These are phyloP conservation scores for Eleusine indica DNA, from an alignment of 176 grass and related monocot genomes.

Conservation along the genomic window DNA sequence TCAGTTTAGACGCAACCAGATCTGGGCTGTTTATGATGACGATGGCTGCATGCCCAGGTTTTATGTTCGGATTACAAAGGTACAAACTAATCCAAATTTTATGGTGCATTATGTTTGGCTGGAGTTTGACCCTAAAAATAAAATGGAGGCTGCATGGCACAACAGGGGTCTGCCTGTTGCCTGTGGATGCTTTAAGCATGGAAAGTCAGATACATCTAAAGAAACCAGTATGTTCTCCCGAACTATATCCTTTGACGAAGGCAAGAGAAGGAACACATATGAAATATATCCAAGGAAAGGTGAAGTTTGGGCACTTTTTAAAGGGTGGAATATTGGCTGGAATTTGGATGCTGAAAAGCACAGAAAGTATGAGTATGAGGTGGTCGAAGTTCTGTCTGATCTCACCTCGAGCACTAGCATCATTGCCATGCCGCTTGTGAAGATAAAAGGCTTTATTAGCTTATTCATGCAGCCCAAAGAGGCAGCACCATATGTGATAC, in stretches of 20 bases:
- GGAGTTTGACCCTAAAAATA: constrained; percentile 58
- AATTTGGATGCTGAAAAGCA: constrained; percentile 44
- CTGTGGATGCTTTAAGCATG: constrained; percentile 67
- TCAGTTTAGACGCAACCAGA: constrained; percentile 61
- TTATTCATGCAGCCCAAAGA: constrained; percentile 69
- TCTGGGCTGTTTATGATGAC: constrained; percentile 77
- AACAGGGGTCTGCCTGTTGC: constrained; percentile 60
- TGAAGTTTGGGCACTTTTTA: constrained; percentile 86
- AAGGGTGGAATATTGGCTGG: constrained; percentile 78
- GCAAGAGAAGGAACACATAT: constrained; percentile 46
- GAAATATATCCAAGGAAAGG: constrained; percentile 80
- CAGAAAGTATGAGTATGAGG: constrained; percentile 59
- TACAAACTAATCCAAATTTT: constrained; percentile 49
- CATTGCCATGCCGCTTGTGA: constrained; percentile 62
- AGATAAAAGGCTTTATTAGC: constrained; percentile 76
- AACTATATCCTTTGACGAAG: constrained; percentile 47
- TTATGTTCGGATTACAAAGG: constrained; percentile 71
- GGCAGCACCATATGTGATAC: constrained; percentile 57
- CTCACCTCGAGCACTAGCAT: constrained; percentile 54
- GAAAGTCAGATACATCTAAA: constrained; percentile 43
- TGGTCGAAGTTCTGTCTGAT: constrained; percentile 80
- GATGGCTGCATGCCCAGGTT: constrained; percentile 70
- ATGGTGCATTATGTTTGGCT: constrained; percentile 66
- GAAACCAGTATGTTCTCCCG: constrained; percentile 74
- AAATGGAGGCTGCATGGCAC: constrained; percentile 53